Evolutionary conservation across 2,329 filamentous ascomycete genomes (phyloP).

Genomic region (Diaporthe destruens): DNA sequence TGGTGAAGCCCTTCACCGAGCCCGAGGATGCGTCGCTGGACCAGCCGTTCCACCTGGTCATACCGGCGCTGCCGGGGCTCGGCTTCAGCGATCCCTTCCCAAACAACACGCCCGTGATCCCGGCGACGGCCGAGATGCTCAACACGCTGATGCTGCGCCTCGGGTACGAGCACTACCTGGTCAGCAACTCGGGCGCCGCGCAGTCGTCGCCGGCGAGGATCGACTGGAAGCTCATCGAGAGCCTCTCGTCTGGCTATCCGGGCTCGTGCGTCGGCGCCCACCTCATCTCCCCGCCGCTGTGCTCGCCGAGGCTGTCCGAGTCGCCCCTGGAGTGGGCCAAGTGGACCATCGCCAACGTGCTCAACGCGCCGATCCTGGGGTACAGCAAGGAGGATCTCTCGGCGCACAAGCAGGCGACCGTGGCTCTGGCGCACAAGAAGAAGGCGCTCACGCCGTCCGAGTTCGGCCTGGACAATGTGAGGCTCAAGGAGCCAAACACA

Average conservation of each 20-base stretch:
- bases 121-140: conserved; percentile 67
- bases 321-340: conserved; percentile 65
- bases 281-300: conserved; percentile 69
- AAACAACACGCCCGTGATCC: conserved; percentile 61
- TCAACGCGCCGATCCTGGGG: conserved; percentile 65
- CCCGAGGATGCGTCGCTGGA: conserved; percentile 59
- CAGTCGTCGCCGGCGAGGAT: conserved; percentile 60
- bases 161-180: conserved; percentile 70
- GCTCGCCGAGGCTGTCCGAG: conserved; percentile 59
- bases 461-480: conserved; percentile 49
- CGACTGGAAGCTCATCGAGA: conserved; percentile 63
- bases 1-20: conserved; percentile 67
- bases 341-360: conserved; percentile 65
- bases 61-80: conserved; percentile 74
- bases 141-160: conserved; percentile 71
- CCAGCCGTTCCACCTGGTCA: conserved; percentile 75
- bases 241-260: conserved; percentile 61
- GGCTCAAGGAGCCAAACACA: conserved; percentile 63
- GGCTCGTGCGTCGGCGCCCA: conserved; percentile 70
- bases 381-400: conserved; percentile 67
- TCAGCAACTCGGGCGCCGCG: conserved; percentile 65
- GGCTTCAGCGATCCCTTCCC: conserved; percentile 75
- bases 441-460: conserved; percentile 43
- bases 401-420: conserved; percentile 51
- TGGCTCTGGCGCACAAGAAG: conserved; percentile 41